A percentile compares a stretch with the other conserved stretches of the same genome.
Conservation (phyloP, 331 rosid genomes). For the Acacia pycnantha region DNA sequence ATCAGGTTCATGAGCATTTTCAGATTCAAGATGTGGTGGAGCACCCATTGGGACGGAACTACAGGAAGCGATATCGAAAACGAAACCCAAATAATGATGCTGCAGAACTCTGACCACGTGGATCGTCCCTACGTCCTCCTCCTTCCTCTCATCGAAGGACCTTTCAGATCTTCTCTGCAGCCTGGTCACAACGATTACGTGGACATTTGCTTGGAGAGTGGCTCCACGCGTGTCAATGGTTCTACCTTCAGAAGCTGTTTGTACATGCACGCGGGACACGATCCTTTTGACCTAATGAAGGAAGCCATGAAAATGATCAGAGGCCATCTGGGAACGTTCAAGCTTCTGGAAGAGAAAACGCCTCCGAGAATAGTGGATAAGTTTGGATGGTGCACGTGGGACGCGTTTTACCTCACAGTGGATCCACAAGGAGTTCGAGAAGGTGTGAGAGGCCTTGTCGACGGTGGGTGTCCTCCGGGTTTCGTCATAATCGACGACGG, state of each 20-base stretch:
- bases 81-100: constrained; percentile 66
- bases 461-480: constrained; percentile 81
- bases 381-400: constrained; percentile 92
- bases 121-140: constrained; percentile 61
- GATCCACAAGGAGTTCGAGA: constrained; percentile 56
- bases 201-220: constrained; percentile 61
- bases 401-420: constrained; percentile 74
- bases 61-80: constrained; percentile 55
- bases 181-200: constrained; percentile 39
- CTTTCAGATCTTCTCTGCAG: constrained; percentile 59
- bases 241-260: constrained; percentile 47
- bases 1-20: constrained; percentile 64
- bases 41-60: constrained; percentile 62
- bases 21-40: constrained; percentile 84
- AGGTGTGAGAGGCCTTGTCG: constrained; percentile 55
- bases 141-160: constrained; percentile 59
- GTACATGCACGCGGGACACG: constrained; percentile 56
- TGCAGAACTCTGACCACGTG: constrained; percentile 37
- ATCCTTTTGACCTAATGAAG: constrained; percentile 47
- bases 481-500: constrained; percentile 72
- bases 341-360: constrained; percentile 54
- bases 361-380: constrained; percentile 58
- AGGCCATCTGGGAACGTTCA: constrained; percentile 55
- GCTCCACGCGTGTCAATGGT: constrained; percentile 48
- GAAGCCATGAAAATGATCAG: constrained; percentile 49